These are phyloP conservation scores for Arthrobotrys conoides DNA, from an alignment of 2,329 filamentous ascomycete genomes.

Conservation along the genomic window DNA sequence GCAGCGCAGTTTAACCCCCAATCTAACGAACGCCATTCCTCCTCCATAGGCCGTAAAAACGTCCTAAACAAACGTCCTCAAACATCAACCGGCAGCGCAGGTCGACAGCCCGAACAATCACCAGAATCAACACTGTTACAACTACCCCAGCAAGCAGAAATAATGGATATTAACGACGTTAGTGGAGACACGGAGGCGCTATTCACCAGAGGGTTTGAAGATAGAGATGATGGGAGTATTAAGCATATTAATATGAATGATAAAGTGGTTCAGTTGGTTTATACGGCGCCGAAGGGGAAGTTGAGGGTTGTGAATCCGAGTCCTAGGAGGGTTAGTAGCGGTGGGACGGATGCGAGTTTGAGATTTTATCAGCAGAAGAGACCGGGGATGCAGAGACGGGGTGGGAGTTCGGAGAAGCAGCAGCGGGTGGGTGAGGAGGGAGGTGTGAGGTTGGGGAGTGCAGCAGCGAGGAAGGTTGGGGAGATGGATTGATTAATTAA, in stretches of 20 bases:
- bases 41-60: constrained; percentile 31
- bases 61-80: constrained; percentile 38
- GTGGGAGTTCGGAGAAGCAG: constrained; percentile 37
- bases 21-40: constrained; percentile 24
- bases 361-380: constrained; percentile 31
- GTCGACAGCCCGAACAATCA: background rate
- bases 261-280: constrained; percentile 79
- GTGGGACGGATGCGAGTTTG: constrained; percentile 61
- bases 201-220: constrained; percentile 60
- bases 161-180: constrained; percentile 65
- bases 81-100: constrained; percentile 14
- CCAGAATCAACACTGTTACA: constrained; percentile 27
- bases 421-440: constrained; percentile 16
- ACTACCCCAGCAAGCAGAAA: constrained; percentile 49
- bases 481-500: too few relatives aligned
- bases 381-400: constrained; percentile 25
- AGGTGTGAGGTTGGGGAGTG: constrained; percentile 34
- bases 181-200: too few relatives aligned
- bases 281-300: constrained; percentile 89
- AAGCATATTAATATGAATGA: constrained; percentile 64
- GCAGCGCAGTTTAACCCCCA: constrained; percentile 32
- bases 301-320: constrained; percentile 91
- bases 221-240: constrained; percentile 64
- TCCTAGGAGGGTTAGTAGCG: constrained; percentile 64
- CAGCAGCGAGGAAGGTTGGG: too few relatives aligned